phyloP scores from a whole-genome alignment of 2,329 filamentous ascomycete species.

The Juglanconis sp. region DNA sequence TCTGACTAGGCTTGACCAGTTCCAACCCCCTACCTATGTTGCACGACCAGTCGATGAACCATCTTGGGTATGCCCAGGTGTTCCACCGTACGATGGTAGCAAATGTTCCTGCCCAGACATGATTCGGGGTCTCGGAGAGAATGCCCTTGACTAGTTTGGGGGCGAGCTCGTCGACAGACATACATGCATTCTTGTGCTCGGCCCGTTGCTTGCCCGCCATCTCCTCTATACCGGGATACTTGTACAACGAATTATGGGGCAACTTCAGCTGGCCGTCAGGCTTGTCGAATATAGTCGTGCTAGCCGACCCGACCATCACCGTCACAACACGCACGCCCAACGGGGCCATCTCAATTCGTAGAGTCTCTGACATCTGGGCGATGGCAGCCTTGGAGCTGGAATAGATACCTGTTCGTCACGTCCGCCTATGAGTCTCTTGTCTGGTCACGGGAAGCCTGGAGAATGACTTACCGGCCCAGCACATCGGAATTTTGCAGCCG shows the following conservation, averaged over 20 bases:
- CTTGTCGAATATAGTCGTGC: conserved; percentile 7
- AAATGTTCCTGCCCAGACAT: conserved; percentile 3
- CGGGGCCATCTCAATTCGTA: not conserved
- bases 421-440: not conserved
- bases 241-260: conserved; percentile 2
- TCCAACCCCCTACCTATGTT: conserved; percentile 3
- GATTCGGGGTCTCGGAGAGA: not conserved
- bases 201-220: conserved; percentile 1
- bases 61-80: not conserved
- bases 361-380: not conserved
- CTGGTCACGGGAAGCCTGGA: not conserved
- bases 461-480: conserved; percentile 6
- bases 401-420: not conserved
- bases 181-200: not conserved
- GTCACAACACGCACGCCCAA: conserved; percentile 2
- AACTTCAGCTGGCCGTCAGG: conserved; percentile 1
- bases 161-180: conserved; percentile 6
- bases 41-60: conserved; percentile 8
- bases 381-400: conserved; percentile 5
- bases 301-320: not conserved
- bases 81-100: conserved; percentile 2
- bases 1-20: not conserved
- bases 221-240: not conserved
- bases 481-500: not conserved
- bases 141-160: conserved; percentile 2